Evolutionary conservation across 805 yeast species (phyloP), one percentile per base, ranked within the genome.

Genomic region (Saccharomycopsis selenospora): DNA sequence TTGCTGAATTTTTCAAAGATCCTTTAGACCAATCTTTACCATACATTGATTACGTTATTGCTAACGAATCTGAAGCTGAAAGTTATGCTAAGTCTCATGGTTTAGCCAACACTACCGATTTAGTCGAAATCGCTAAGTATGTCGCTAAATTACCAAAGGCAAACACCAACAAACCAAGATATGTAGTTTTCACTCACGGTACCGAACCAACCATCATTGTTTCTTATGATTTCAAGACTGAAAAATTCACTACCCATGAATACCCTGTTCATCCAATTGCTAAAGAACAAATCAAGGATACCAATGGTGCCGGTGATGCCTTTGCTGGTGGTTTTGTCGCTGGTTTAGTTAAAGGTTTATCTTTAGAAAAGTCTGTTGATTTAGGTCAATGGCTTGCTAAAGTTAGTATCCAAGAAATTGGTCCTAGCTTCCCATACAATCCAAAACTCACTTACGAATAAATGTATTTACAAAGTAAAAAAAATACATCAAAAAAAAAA

Each of bases 351-450:
- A 70, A 81, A 66, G 87, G 82, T 56, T 79, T 84, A 65, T 58
- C 75, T 25, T 64, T 88, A 49, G 46, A 41, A 14, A 72, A 75
- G 56, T 61, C 76, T 47, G 75, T 91, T 54, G 87, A 83, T 59
- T 77, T 82, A 66, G 98, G 97, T 56, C 98, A 91, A 72, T 90
- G 98, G 97, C 81, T 95, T 57, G 99, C 99, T 52, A 75, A 87
- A 57, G 68, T 85, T 57, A 85, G 95, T 44, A 83, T 93, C 65
- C 97, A 89, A 76, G 86, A 86, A 68, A 77, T 85, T 56, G 99
- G 99, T 50, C 96, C 99, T 42, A 76, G 95, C 45, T 93, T 80
- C 79, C 98, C 98, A 58, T 53, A 53, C 46, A 25, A 42, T 3
- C 56, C 56, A 29, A 53, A 50, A 22, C 49, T 28, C 29, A 20